phyloP scores from a whole-genome alignment of 2,329 filamentous ascomycete genomes.

The Endocalyx cinctus region DNA sequence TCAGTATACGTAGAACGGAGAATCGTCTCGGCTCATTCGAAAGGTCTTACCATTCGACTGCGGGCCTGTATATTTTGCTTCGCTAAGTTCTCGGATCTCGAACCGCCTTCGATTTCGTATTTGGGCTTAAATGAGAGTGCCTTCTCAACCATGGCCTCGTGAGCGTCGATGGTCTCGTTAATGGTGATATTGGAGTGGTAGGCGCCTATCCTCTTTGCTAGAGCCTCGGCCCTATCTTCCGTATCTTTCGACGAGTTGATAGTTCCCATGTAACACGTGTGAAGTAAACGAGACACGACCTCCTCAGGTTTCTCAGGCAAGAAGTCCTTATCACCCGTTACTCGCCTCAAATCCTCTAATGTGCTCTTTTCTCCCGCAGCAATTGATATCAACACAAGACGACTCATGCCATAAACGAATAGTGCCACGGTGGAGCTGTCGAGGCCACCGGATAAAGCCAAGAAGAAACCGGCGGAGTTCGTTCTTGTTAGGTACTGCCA shows the following conservation, averaged over 20 bases:
- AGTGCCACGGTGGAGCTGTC: conserved; percentile 6
- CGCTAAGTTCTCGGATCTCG: conserved; percentile 10
- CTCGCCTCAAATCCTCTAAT: conserved; percentile 8
- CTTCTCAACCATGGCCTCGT: conserved; percentile 5
- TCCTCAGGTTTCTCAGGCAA: conserved; percentile 8
- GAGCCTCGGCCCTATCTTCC: conserved; percentile 6
- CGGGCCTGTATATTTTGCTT: conserved; percentile 12
- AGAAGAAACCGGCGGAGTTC: conserved; percentile 9
- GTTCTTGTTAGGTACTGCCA: conserved; percentile 11
- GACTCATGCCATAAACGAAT: conserved; percentile 12
- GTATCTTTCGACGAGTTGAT: conserved; percentile 14
- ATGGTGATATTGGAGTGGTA: conserved; percentile 8
- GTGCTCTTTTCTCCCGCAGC: conserved; percentile 6
- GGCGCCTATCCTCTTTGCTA: conserved; percentile 6
- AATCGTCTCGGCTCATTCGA: too few relatives aligned
- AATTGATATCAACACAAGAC: conserved; percentile 9
- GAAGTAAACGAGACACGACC: conserved; percentile 9
- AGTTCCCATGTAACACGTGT: conserved; percentile 9
- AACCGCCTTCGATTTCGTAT: conserved; percentile 10
- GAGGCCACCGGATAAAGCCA: conserved; percentile 6
- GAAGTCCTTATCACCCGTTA: conserved; percentile 7
- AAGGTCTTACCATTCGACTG: conserved; percentile 5
- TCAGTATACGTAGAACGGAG: too few relatives aligned
- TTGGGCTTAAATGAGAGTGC: conserved; percentile 6
- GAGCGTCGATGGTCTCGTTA: conserved; percentile 6